Base-by-base conservation (phyloP, 1,284 basidiomycete species). In the Cutaneotrichosporon arboriforme region DNA sequence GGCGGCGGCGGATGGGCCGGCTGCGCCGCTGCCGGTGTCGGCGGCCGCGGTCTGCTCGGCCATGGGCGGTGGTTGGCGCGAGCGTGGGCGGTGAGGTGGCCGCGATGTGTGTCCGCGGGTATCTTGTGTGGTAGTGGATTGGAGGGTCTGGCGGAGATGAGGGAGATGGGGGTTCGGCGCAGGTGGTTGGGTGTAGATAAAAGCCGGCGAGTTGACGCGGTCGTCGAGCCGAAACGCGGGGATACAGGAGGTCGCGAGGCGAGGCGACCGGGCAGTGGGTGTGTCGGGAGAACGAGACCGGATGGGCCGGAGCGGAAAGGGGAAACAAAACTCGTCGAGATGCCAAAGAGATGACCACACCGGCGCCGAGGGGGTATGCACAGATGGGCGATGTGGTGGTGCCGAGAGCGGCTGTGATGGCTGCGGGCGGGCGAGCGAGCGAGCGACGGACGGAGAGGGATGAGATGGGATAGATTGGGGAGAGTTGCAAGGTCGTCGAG, bases 11-110 rank as follows among this genome's bases (percentile, higher is more conserved):
- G 56, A 53, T 4, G 56, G 60, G 3, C 58, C n/a, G 23, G 45
- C 41, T 36, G 31, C 45, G 37, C 7, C 51, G 42, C 33, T 52
- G 49, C 51, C 31, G 54, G 51, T 35, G 50, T 51, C 23, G 40
- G 37, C 9, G 46, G 53, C 18, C 51, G 45, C 13, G 22, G 22
- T 34, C 33, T 45, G 54, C 7, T 52, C 51, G 40, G 54, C 49
- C 51, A 55, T 54, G 20, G 20, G 35, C 20, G n/a, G 31, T 14
- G 22, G 51, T 26, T 13, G 38, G 31, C 37, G 13, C 40, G 17
- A 44, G 34, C n/a, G 48, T 34, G 51, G 23, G 22, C n/a, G 49
- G 17, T n/a, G 42, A 26, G 4, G 13, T 14, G 22, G n/a, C n/a
- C n/a, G n/a, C n/a, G n/a, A n/a, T n/a, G n/a, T n/a, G n/a, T n/a